Evolutionary conservation across 768 basidiomycete genomes (phyloP).

Genomic region (Mycena filopes): DNA sequence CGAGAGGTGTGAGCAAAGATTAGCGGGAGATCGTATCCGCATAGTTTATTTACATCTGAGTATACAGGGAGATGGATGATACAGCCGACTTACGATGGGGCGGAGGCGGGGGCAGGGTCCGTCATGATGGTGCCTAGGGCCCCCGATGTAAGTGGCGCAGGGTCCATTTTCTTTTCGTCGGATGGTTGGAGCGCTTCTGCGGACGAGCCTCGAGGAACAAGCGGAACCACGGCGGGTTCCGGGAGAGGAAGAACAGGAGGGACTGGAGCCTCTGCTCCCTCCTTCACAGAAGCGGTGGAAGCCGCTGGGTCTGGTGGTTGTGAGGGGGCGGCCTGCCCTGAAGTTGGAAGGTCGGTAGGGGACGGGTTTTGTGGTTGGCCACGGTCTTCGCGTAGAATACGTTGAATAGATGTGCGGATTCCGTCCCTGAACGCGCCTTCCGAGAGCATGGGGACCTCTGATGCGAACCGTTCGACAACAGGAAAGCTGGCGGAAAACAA

Average conservation of each 20-base stretch:
- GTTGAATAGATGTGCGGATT: constrained; percentile 55
- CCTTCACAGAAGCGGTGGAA: constrained; percentile 16
- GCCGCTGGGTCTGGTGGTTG: constrained; percentile 14
- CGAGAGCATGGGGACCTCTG: constrained; percentile 59
- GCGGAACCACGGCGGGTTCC: constrained; percentile 22
- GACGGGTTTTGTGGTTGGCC: constrained; percentile 34
- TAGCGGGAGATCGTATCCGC: not conserved
- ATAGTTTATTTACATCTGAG: not conserved
- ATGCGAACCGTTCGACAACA: constrained; percentile 70
- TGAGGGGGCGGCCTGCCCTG: constrained; percentile 14
- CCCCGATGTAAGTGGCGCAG: constrained; percentile 17
- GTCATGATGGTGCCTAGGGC: constrained; percentile 13
- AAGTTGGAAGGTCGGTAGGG: not conserved
- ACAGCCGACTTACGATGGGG: constrained; percentile 25
- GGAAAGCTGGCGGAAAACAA: constrained; percentile 64
- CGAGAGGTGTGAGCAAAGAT: not conserved
- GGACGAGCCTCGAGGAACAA: constrained; percentile 19
- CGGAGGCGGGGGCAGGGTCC: constrained; percentile 5
- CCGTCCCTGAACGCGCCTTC: constrained; percentile 57
- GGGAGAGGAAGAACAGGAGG: constrained; percentile 12
- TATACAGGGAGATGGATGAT: constrained; percentile 6
- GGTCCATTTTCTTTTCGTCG: constrained; percentile 21
- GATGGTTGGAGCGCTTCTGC: constrained; percentile 8
- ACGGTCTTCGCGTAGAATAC: constrained; percentile 56
- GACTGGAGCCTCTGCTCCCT: constrained; percentile 9